Percentiles rank a stretch among this genome's conserved stretches.
These are phyloP conservation scores for Scedosporium boydii DNA, from an alignment of 2,329 filamentous ascomycete genomes.

Conservation along the genomic window DNA sequence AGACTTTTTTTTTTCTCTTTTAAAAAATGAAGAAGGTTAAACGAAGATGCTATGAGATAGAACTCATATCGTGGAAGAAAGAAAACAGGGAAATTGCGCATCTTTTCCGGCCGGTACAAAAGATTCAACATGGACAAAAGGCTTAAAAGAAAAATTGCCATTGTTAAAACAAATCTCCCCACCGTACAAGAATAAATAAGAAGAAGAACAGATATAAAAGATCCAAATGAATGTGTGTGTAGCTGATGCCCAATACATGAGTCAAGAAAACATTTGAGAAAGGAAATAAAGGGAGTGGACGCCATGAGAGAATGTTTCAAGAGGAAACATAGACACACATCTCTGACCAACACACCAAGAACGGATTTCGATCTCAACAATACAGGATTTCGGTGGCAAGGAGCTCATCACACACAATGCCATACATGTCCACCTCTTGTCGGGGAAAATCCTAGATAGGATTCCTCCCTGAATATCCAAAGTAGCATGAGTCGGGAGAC, in stretches of 20 bases:
- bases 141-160: not conserved
- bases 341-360: not conserved
- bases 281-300: not conserved
- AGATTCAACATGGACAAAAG: not conserved
- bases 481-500: not conserved
- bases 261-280: not conserved
- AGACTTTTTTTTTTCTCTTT: too few relatives aligned
- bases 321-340: not conserved
- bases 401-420: not conserved
- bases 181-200: not conserved
- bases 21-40: too few relatives aligned
- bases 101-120: not conserved
- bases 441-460: not conserved
- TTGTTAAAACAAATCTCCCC: slow-evolving; percentile 1
- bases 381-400: not conserved
- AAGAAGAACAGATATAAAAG: not conserved
- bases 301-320: not conserved
- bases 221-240: not conserved
- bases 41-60: too few relatives aligned
- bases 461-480: not conserved
- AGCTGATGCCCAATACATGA: not conserved
- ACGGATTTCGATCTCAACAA: not conserved
- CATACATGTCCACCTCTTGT: not conserved
- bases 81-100: not conserved
- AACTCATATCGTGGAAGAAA: not conserved